Base-by-base conservation (phyloP, 176 grass and related monocot species). In the Oryza glumipatula region DNA sequence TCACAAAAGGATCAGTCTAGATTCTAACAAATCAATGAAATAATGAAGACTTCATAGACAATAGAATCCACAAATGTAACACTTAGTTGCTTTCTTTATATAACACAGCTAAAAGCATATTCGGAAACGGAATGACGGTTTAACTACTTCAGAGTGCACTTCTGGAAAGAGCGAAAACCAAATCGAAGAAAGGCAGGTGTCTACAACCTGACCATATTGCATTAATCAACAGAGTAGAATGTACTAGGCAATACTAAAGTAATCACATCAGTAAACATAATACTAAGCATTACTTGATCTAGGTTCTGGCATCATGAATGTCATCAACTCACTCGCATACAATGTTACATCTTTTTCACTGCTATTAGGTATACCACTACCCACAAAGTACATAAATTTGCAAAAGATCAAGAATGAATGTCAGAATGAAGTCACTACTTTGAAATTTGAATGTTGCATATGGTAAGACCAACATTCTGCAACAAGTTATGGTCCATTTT, bases 321-420 rank as follows among this genome's bases (percentile, higher is more conserved):
- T 33, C 73, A 19, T 64, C 61, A 70, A 45, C 17, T 70, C 47
- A 70, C 11, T 70, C 69, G 76, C 64, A 67, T 38, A 48, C 1
- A 72, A 8, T 58, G 32, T 7, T 12, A 36, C 35, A 58, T 76
- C 72, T 35, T 87, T 74, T 85, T 70, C 58, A 49, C 12, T 65
- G 64, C 9, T 51, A 67, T 74, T 67, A 82, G 48, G 36, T 76
- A 15, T 76, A 70, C 56, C 19, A 49, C 21, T 87, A 87, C 60
- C 1, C 6, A 76, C 46, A 1, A 36, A 36, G 35, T 36, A 36
- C 35, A 36, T 36, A 36, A 36, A 36, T 36, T 35, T 36, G 35
- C 35, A 36, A 36, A 46, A 49, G 26, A 19, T 68, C 10, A 68
- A 51, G 45, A 52, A 54, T 38, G 45, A 80, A 80, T 11, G 65